Evolutionary conservation across 768 basidiomycete species (phyloP).

Genomic region (Pleurotus tuber-regium): DNA sequence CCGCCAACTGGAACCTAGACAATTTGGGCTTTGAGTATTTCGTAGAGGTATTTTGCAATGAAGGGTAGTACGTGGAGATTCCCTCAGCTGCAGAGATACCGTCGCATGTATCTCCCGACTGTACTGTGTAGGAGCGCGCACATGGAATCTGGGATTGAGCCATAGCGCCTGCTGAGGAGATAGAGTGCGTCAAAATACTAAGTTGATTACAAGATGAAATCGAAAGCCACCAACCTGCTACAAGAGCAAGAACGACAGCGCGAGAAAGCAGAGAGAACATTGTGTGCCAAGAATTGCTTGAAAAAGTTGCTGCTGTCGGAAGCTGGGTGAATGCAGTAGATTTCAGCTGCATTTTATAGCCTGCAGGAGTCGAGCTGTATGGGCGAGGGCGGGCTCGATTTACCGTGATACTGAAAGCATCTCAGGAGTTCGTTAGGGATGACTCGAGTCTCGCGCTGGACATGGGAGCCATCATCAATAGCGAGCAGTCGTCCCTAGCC

Average conservation of each 20-base stretch:
- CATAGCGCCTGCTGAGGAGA: constrained; percentile 8
- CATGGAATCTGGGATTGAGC: constrained; percentile 27
- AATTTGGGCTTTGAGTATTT: background rate
- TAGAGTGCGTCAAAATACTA: too few relatives aligned
- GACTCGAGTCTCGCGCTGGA: too few relatives aligned
- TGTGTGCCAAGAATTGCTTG: too few relatives aligned
- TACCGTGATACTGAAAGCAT: too few relatives aligned
- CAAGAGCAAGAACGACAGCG: background rate
- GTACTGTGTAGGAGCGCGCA: constrained; percentile 50
- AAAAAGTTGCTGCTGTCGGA: background rate
- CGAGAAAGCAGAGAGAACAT: background rate
- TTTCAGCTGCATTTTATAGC: too few relatives aligned
- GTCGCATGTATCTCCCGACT: constrained; percentile 53
- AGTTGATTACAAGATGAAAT: background rate
- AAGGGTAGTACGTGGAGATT: constrained; percentile 42
- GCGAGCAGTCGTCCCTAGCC: too few relatives aligned
- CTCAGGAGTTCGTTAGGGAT: too few relatives aligned
- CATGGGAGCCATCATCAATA: too few relatives aligned
- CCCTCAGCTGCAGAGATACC: constrained; percentile 44
- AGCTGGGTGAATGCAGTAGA: too few relatives aligned
- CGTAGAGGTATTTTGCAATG: background rate
- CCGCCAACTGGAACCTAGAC: constrained; percentile 58
- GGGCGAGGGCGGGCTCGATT: too few relatives aligned
- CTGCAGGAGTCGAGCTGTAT: too few relatives aligned
- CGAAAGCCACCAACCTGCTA: background rate